Conservation (phyloP, 1,284 basidiomycete species). For the Xerocomus nothofagi region DNA sequence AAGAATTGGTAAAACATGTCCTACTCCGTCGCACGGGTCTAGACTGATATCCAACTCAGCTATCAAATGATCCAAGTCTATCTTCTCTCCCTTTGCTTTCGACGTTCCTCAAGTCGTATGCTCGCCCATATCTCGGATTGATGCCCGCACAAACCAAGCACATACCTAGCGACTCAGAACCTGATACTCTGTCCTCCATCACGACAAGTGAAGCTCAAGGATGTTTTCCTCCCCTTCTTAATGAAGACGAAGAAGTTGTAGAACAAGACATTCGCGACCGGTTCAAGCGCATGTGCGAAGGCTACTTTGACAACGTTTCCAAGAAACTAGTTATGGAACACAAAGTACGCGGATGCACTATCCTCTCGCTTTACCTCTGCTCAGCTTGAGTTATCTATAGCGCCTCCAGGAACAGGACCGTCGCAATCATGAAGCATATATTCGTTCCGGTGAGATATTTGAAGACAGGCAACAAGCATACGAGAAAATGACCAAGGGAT, state of each 20-base stretch:
- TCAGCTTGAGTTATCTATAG: constrained; percentile 41
- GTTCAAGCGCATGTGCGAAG: constrained; percentile 91
- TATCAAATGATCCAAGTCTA: constrained; percentile 84
- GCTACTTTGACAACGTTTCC: constrained; percentile 89
- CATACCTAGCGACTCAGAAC: constrained; percentile 51
- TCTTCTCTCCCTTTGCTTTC: constrained; percentile 84
- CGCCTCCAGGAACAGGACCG: constrained; percentile 95
- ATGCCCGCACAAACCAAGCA: constrained; percentile 57
- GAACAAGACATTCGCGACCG: constrained; percentile 83
- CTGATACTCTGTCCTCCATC: constrained; percentile 51
- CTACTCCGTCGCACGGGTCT: neutral
- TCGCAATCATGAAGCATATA: constrained; percentile 97
- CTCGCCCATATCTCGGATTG: constrained; percentile 78
- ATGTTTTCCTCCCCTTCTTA: constrained; percentile 43
- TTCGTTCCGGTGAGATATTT: constrained; percentile 97
- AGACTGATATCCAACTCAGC: constrained; percentile 43
- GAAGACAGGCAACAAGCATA: constrained; percentile 98
- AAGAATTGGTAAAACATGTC: constrained; percentile 68
- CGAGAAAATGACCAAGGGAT: constrained; percentile 95
- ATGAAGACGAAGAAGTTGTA: constrained; percentile 73
- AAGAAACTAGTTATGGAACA: constrained; percentile 93
- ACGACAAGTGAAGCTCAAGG: constrained; percentile 41
- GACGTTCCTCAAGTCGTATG: constrained; percentile 83
- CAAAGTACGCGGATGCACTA: constrained; percentile 55
- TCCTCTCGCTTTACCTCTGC: neutral